Evolutionary conservation across 768 basidiomycete species (phyloP), one percentile per base, ranked within the genome.

Genomic region (Coprinopsis cinerea): DNA sequence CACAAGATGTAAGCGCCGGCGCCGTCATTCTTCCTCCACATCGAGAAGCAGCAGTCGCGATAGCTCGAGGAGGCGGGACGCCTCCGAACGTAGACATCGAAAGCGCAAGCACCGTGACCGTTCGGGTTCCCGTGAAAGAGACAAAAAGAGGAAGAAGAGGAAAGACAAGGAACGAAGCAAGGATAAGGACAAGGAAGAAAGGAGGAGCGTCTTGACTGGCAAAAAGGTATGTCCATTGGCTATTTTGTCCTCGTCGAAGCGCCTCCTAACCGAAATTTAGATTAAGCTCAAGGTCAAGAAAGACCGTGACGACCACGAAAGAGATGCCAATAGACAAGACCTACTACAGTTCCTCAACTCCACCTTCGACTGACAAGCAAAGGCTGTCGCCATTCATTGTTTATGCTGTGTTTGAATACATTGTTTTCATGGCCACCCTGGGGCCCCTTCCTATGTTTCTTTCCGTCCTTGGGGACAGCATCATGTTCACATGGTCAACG

Each of bases 221-320:
- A 82, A 82, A 58, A 82, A 80, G 77, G 80, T 77, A 22, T 18
- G 45, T 49, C 37, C 32, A n/a, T 44, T 20, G 2, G 35, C 50
- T 25, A 2, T 0, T 28, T 15, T 18, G 25, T 15, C 20, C 15
- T 14, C 30, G 4, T 26, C 49, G 15, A 32, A 22, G 15, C 44
- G 28, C 55, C 32, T 37, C 40, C 45, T 11, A 43, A 42, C 24
- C 14, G 22, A 25, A 18, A 36, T 20, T 17, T 50, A 82, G 81
- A 82, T 82, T 42, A 82, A 82, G 59, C 61, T 82, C 35, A 82
- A 80, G 60, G 76, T 83, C 11, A 78, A 77, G 67, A 80, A 78
- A 57, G 78, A 79, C 46, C 75, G 74, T 35, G 73, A 64, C 17
- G 81, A 82, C 52, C 61, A 74, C 34, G 79, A 79, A 57, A 65